Evolutionary conservation across 495 filamentous ascomycete genomes (phyloP), one percentile per base, ranked within the genome.

Genomic region (Podospora appendiculata): DNA sequence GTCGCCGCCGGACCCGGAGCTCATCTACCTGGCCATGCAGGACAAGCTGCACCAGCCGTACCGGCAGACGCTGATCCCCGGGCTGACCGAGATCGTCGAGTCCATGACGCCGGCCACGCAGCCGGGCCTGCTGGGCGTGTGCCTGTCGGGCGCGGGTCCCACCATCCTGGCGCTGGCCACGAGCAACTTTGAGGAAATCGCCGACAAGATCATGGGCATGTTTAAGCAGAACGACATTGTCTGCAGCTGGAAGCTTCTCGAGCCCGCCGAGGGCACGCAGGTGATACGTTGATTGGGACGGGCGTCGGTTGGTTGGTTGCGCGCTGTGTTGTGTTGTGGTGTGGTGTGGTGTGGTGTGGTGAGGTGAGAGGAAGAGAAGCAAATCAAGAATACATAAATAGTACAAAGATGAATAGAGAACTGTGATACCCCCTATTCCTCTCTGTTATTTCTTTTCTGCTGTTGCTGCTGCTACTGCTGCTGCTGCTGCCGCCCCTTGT

Each of bases 21-120:
- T 90, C 68, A 97, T 98, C 65, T 95, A 89, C 73, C 78, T 90
- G 32, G 92, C 89, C 32, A 98, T 98, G 93, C 90, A 95, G 70
- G 93, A 98, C 72, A 93, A 89, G 67, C 77, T 98, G 39, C 93
- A 98, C 68, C 93, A 98, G 67, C 92, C 88, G 9, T 96, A 97
- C 70, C 83, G 93, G 41, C 83, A 88, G 65, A 84, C 77, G 11
- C 77, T 98, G 46, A 91, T 98, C 55, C 93, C 92, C 2, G 91
- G 93, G 1, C 72, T 98, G 49, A 85, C 86, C n/a, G 87, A 94
- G 61, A 88, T 96, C 52, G 83, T 97, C 35, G 81, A 85, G 62
- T 87, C 83, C 33, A 85, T 98, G 68, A 92, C 82, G 18, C 92
- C 91, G 1, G 77, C 80, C 60, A 84, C 85, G 18, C 87, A 95